phyloP scores from a whole-genome alignment of 2,329 filamentous ascomycete genomes.

The Penicillium sp. region DNA sequence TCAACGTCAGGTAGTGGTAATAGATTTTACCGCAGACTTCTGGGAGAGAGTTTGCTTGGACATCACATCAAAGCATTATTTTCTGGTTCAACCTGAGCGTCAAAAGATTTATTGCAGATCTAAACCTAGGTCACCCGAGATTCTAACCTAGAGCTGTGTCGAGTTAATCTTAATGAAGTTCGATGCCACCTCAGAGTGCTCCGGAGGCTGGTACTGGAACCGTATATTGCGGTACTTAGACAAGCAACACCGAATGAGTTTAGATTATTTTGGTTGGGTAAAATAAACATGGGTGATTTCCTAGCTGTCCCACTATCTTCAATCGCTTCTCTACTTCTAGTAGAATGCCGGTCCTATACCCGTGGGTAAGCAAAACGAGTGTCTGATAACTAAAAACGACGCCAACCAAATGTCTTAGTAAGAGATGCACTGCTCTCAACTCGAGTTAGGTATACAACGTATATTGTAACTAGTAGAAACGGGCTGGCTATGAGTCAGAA shows the following conservation, averaged over 20 bases:
- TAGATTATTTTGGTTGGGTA: neutral
- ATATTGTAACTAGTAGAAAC: neutral
- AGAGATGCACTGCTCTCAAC: neutral
- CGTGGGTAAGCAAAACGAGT: neutral
- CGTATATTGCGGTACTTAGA: too few relatives aligned
- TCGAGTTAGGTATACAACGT: too few relatives aligned
- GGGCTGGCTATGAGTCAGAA: neutral
- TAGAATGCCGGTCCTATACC: neutral
- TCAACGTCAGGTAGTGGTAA: constrained; percentile 34
- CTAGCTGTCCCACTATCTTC: neutral
- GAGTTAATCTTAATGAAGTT: constrained; percentile 8
- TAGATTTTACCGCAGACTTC: too few relatives aligned
- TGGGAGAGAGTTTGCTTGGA: constrained; percentile 59
- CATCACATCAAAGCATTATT: constrained; percentile 70
- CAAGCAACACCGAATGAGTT: too few relatives aligned
- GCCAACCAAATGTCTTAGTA: neutral
- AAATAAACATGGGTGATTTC: neutral
- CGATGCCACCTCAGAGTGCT: constrained; percentile 9
- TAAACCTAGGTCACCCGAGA: neutral
- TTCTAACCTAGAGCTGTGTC: neutral
- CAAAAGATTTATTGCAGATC: constrained; percentile 45
- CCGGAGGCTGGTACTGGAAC: constrained; percentile 16
- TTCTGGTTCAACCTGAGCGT: constrained; percentile 63
- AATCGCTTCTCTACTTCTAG: too few relatives aligned
- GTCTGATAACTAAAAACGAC: neutral